phyloP scores from a whole-genome alignment of 2,329 filamentous ascomycete genomes.

The Dactylellina cionopaga region DNA sequence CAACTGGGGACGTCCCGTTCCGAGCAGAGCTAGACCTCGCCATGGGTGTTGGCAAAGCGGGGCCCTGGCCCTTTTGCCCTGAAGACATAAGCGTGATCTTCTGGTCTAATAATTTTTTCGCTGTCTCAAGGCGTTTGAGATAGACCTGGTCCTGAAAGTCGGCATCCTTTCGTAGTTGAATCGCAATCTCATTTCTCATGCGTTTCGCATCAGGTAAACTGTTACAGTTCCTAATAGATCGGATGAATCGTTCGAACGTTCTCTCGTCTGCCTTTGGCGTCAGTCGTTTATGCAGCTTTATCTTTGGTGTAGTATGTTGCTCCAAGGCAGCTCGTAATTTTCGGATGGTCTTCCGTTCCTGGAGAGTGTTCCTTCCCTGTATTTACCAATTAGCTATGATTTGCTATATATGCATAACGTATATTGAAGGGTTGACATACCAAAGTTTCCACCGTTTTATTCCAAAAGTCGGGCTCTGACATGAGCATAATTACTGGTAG shows the following conservation, averaged over 20 bases:
- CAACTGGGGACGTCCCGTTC: constrained; percentile 50
- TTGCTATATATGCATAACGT: background rate
- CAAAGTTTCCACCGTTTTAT: constrained; percentile 91
- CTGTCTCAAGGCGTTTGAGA: constrained; percentile 87
- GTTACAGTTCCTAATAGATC: constrained; percentile 85
- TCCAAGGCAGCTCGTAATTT: constrained; percentile 91
- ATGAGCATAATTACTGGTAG: constrained; percentile 81
- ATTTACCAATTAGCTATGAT: constrained; percentile 38
- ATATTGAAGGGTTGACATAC: constrained; percentile 59
- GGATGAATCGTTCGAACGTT: constrained; percentile 92
- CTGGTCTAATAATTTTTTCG: constrained; percentile 88
- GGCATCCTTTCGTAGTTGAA: constrained; percentile 87
- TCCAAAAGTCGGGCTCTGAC: constrained; percentile 95
- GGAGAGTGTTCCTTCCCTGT: constrained; percentile 81
- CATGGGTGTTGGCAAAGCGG: constrained; percentile 54
- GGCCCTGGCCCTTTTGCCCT: constrained; percentile 64
- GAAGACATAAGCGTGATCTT: constrained; percentile 83
- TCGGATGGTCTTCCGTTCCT: constrained; percentile 93
- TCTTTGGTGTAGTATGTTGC: constrained; percentile 82
- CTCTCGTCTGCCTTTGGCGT: constrained; percentile 84
- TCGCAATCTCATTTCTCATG: constrained; percentile 90
- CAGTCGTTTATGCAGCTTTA: constrained; percentile 76
- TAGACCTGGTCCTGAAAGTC: constrained; percentile 85
- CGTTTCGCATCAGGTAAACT: constrained; percentile 92
- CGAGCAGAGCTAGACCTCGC: constrained; percentile 35